Evolutionary conservation across 257 asterid species (phyloP).

Genomic region (Solanum gracilifrons): DNA sequence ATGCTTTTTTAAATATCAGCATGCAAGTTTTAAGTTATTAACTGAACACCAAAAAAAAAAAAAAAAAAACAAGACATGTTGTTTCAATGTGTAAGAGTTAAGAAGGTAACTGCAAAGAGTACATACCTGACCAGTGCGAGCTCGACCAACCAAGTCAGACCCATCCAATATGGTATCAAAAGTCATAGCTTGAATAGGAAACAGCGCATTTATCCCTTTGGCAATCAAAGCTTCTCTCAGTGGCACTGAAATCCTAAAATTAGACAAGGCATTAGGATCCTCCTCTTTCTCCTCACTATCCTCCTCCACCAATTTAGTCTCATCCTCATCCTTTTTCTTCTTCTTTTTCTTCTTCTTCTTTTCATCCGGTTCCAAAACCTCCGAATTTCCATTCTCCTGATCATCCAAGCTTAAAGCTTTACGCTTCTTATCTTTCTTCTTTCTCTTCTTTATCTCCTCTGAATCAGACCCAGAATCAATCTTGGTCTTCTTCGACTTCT

Average conservation of each 20-base stretch:
- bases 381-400: conserved; percentile 13
- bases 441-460: conserved; percentile 29
- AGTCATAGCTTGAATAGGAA: conserved; percentile 88
- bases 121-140: conserved; percentile 84
- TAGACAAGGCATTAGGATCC: conserved; percentile 47
- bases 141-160: conserved; percentile 83
- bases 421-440: conserved; percentile 55
- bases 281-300: conserved; percentile 10
- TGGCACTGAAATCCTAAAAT: conserved; percentile 61
- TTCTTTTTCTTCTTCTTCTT: conserved; percentile 27
- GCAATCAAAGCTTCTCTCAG: conserved; percentile 41
- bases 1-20: not conserved
- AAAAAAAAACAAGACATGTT: not conserved
- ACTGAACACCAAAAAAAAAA: not conserved
- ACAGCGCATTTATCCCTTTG: conserved; percentile 57
- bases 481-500: conserved; percentile 47
- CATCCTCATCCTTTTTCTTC: conserved; percentile 2
- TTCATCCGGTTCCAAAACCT: conserved; percentile 31
- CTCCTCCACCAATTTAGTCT: conserved; percentile 18
- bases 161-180: conserved; percentile 64
- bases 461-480: conserved; percentile 36
- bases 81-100: not conserved
- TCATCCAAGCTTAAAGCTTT: conserved; percentile 38
- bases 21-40: not conserved
- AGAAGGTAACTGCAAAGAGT: not conserved